Base-by-base conservation (phyloP, 2,329 filamentous ascomycete species). In the Phyllosticta capitalensis region DNA sequence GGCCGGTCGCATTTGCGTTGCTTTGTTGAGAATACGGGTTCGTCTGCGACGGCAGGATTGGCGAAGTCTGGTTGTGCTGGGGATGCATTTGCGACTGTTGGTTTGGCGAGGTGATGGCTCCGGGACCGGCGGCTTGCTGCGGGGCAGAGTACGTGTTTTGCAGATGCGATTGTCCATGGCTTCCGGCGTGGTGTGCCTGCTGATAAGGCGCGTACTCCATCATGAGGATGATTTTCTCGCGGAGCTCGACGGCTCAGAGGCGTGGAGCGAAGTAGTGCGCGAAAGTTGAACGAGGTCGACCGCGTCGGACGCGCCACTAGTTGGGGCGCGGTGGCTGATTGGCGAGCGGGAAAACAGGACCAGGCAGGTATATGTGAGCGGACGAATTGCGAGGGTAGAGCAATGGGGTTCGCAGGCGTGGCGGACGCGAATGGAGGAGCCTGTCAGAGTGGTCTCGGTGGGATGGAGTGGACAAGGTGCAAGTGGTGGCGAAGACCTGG, bases 21-120 rank as follows among this genome's bases (percentile, higher is more conserved):
- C 82, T 79, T 67, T 86, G 82, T 66, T 88, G 88, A 68, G 88
- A 83, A 62, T 79, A 80, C 22, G 69, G 67, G 59, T 77, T 75
- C 61, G 79, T 80, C 74, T 94, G 89, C 56, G 88, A 87, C 24
- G 88, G 84, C 59, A 94, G 80, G 63, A 94, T 90, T 30, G 90
- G 89, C 33, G 89, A 94, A 3, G 86, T 85, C 74, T 92, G 83
- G 64, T 80, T 80, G 68, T 81, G 77, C 57, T 81, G 77, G 45
- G 73, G 68, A 66, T 86, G 83, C 67, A 87, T 80, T 71, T 83
- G 85, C 67, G 84, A 82, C 70, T 84, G 88, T 65, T 77, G 76
- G 56, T 87, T 85, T 54, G 88, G 87, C 28, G 88, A 90, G 38
- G 87, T 84, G 76, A 91, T 88, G 63, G 71, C 73, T 9, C 69